Evolutionary conservation across 2,329 filamentous ascomycete species (phyloP), one percentile per base, ranked within the genome.

Genomic region (Fusarium begoniae): DNA sequence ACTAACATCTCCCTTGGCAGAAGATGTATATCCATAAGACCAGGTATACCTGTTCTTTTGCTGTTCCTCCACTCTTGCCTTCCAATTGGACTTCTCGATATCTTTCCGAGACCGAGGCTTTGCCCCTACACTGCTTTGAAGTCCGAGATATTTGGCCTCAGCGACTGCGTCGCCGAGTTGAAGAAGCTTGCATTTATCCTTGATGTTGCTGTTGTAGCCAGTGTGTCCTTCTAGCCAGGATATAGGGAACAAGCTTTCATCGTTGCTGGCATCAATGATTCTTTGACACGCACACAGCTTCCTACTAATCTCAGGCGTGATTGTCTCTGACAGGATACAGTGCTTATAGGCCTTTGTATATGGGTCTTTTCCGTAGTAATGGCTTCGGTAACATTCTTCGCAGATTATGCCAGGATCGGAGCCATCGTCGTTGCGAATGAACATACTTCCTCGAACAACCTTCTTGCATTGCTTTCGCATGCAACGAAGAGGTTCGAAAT

Each of bases 321-420:
- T 66, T 10, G 61, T 54, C 24, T 75, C 63, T 8, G 63, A 37
- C 1, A 76, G 59, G 20, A 73, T 55, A 3, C 65, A 73, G 67
- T 75, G 70, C 28, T 76, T 75, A 28, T 75, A 76, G 15, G 63
- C 35, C 22, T 75, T 75, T 13, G 45, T 66, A 35, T 76, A 75
- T 24, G 60, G 32, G 5, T 58, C 51, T 8, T 60, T 63, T 3
- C 69, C 70, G 51, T 70, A 72, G 48, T 69, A 69, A 30, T 63
- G 50, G 13, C 3, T 37, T 30, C 68, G 67, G 28, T 76, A 76
- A 47, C 74, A 76, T 35, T 56, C 63, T 45, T 76, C 74, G 24
- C 74, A 76, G 24, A 76, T 44, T 10, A 75, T 51, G 15, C 53
- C 57, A 28, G 69, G 60, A 14, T 67, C 40, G 5, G 55, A 24